Percentiles rank a stretch among this genome's conserved stretches.
Evolutionary conservation across 192 early-diverging fungal species (phyloP).

Genomic region (Backusella macrospora): DNA sequence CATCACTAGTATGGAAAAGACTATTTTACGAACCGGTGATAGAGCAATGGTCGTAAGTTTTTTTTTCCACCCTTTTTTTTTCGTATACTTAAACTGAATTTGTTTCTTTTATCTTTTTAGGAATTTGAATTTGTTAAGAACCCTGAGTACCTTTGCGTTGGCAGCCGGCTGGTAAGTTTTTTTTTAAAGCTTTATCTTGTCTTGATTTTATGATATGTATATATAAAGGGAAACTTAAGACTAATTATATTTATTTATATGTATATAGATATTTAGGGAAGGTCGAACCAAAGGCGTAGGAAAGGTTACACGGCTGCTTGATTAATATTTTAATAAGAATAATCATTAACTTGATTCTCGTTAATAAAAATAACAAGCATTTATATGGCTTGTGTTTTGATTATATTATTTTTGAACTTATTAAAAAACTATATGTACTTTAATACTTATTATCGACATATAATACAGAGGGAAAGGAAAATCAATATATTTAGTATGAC

Average conservation of each 20-base stretch:
- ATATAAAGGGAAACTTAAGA: neutral
- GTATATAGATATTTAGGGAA: constrained; percentile 67
- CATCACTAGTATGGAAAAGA: constrained; percentile 59
- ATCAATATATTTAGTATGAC: too few relatives aligned
- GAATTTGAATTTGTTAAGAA: constrained; percentile 76
- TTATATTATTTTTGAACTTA: too few relatives aligned
- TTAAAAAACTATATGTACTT: too few relatives aligned
- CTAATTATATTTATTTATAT: neutral
- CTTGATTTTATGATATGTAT: neutral
- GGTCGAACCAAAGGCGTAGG: constrained; percentile 91
- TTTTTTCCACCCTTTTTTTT: neutral
- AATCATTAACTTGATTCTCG: too few relatives aligned
- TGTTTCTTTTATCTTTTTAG: constrained; percentile 7
- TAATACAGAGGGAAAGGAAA: too few relatives aligned
- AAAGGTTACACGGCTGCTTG: constrained; percentile 66
- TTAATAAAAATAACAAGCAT: too few relatives aligned
- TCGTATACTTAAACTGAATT: neutral
- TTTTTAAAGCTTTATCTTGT: constrained; percentile 33
- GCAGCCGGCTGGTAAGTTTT: constrained; percentile 56
- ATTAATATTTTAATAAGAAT: constrained; percentile 8
- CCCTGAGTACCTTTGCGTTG: constrained; percentile 67
- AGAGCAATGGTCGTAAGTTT: constrained; percentile 67
- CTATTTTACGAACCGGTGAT: constrained; percentile 84
- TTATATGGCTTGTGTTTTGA: too few relatives aligned
- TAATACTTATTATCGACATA: too few relatives aligned